These are phyloP conservation scores for Kregervanrija fluxuum DNA, from an alignment of 805 yeast species.

Conservation along the genomic window DNA sequence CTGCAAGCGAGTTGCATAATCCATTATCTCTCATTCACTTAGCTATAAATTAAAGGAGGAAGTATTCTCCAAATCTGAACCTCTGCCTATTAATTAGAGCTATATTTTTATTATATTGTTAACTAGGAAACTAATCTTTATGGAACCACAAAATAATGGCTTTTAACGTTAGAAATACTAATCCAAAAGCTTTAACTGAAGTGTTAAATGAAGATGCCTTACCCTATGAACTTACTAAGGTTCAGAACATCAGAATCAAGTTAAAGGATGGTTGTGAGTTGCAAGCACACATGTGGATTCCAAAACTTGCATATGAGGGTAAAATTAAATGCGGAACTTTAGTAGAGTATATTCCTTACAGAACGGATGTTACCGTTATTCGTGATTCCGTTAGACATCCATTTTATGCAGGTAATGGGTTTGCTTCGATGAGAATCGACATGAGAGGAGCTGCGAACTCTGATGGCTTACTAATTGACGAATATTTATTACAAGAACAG, in stretches of 20 bases:
- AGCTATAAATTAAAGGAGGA: no score
- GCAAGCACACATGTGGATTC: slow-evolving; percentile 40
- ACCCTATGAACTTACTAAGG: slow-evolving; percentile 26
- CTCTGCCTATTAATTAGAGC: no score
- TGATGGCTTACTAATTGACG: slow-evolving; percentile 34
- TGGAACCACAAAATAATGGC: slow-evolving; percentile 25
- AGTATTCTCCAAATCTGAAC: no score
- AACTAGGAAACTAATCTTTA: no score
- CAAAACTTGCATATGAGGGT: slow-evolving; percentile 26
- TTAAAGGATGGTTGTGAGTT: slow-evolving; percentile 32
- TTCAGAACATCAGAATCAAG: slow-evolving; percentile 31
- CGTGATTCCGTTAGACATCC: slow-evolving; percentile 41
- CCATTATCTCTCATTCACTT: no score
- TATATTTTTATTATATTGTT: no score
- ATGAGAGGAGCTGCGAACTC: slow-evolving; percentile 42
- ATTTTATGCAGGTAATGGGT: slow-evolving; percentile 39
- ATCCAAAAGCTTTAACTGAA: slow-evolving; percentile 13
- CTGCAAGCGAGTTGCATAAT: no score
- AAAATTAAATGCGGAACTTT: slow-evolving; percentile 30
- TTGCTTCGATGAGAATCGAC: slow-evolving; percentile 38
- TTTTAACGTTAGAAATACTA: slow-evolving; percentile 33
- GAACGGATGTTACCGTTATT: slow-evolving; percentile 38
- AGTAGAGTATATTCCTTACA: slow-evolving; percentile 39
- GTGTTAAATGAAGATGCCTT: slow-evolving; percentile 17
- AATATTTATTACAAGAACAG: slow-evolving; percentile 37